phyloP scores from a whole-genome alignment of 352 stramenopile genomes.

The Pythium rishiriense region DNA sequence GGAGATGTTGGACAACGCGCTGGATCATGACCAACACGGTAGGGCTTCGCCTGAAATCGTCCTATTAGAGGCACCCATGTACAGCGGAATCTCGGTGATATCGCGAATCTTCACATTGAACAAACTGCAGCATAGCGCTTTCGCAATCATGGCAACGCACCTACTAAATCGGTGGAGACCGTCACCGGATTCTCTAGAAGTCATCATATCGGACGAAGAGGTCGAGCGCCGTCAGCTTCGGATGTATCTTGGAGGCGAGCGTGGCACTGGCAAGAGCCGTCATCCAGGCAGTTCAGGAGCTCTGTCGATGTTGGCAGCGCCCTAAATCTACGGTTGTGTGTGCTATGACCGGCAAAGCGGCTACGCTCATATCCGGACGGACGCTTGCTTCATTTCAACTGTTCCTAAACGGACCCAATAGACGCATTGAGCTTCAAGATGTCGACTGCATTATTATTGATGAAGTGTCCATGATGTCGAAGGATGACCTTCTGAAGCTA shows the following conservation, averaged over 20 bases:
- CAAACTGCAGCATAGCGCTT: neutral
- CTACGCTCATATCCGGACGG: conserved; percentile 15
- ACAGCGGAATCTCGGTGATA: no score
- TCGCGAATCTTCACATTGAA: neutral
- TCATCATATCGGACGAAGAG: neutral
- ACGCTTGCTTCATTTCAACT: conserved; percentile 17
- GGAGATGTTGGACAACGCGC: no score
- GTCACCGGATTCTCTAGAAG: neutral
- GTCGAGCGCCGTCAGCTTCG: neutral
- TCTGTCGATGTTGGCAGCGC: conserved; percentile 1
- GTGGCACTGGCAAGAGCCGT: conserved; percentile 17
- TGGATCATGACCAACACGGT: no score
- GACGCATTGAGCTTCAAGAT: conserved; percentile 10
- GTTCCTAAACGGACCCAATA: neutral
- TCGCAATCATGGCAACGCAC: no score
- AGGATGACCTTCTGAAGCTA: conserved; percentile 11
- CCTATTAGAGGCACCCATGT: no score
- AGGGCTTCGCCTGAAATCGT: no score
- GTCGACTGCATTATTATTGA: conserved; percentile 26
- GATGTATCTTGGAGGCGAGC: conserved; percentile 5
- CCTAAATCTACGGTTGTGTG: neutral
- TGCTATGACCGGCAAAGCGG: conserved; percentile 23
- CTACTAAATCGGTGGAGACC: neutral
- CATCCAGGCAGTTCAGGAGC: conserved; percentile 12
- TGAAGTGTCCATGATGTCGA: conserved; percentile 30